Base-by-base conservation (phyloP, 2,329 filamentous ascomycete species). In the Colletotrichum scovillei region DNA sequence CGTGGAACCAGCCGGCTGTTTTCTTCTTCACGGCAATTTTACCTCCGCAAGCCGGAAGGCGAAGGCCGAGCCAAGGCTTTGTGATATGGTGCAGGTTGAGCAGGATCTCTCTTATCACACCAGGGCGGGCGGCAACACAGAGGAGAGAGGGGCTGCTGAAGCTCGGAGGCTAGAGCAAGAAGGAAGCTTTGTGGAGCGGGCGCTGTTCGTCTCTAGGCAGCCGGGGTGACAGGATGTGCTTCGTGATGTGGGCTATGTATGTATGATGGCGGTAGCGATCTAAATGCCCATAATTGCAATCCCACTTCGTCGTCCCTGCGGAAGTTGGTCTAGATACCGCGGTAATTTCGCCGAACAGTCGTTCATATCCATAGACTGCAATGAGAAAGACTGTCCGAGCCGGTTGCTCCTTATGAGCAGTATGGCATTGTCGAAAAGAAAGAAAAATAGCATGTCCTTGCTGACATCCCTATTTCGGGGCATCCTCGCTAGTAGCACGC, bases 31-130 rank as follows among this genome's bases (percentile, higher is more conserved):
- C 30, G 9, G 30, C 42, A 32, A 19, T 24, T 67, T 56, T 57
- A 24, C 38, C 38, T 58, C 38, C 49, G 35, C 28, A 28, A n/a
- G n/a, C 30, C 65, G 52, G 58, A 28, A 69, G 35, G 11, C 60
- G 58, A 46, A n/a, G 24, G 69, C 52, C 58, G 58, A 58, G 69
- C 57, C 65, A 69, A 69, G 58, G 22, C 30, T 69, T 28, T 35
- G 30, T n/a, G 19, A 59, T 63, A 24, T 57, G 46, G 63, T 30
- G 14, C 38, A 42, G 38, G 2, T 19, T 42, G 57, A 56, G n/a
- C n/a, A 14, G 49, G 24, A 24, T 22, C 46, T 63, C 38, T 63
- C 26, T 46, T 28, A 42, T 59, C 60, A 58, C 46, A 69, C 57
- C n/a, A 58, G 57, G 69, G 64, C 64, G 55, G 57, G 57, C 46